A percentile compares a stretch with the other conserved stretches of the same genome.
These are phyloP conservation scores for Quercus robur DNA, from an alignment of 306 rosid species.

Conservation along the genomic window DNA sequence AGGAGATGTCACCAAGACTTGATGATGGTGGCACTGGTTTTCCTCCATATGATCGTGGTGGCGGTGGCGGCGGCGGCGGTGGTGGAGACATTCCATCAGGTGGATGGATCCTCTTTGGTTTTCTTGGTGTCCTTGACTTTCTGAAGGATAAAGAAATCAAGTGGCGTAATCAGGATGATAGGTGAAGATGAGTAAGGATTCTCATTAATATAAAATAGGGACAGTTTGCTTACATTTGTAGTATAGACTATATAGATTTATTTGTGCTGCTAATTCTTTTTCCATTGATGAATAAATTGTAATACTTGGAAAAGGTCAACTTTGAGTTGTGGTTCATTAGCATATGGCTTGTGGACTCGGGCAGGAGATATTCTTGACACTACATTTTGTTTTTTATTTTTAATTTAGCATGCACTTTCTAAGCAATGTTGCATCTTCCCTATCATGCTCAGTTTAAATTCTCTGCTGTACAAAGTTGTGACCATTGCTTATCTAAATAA, in stretches of 20 bases:
- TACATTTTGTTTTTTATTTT: background rate
- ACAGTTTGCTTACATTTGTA: background rate
- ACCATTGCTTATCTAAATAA: no score
- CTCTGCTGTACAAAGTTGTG: no score
- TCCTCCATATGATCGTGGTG: conserved; percentile 66
- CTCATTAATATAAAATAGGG: background rate
- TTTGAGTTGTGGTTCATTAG: background rate
- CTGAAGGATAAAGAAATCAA: conserved; percentile 77
- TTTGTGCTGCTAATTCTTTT: background rate
- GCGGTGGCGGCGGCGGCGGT: conserved; percentile 76
- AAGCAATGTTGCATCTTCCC: no score
- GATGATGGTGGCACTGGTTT: conserved; percentile 68
- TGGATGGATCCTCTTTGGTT: conserved; percentile 69
- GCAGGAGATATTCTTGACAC: background rate
- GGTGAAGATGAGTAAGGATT: conserved; percentile 24
- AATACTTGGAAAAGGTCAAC: background rate
- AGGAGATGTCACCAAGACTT: conserved; percentile 60
- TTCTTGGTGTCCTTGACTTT: conserved; percentile 76
- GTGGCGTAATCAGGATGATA: conserved; percentile 35
- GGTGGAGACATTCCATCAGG: conserved; percentile 71
- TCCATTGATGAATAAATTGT: background rate
- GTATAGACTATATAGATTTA: background rate
- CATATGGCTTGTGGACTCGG: background rate
- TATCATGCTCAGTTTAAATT: no score
- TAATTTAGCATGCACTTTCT: no score